A percentile compares a stretch with the other conserved stretches of the same genome.
Conservation (phyloP, 805 yeast genomes). For the Torulaspora franciscae region DNA sequence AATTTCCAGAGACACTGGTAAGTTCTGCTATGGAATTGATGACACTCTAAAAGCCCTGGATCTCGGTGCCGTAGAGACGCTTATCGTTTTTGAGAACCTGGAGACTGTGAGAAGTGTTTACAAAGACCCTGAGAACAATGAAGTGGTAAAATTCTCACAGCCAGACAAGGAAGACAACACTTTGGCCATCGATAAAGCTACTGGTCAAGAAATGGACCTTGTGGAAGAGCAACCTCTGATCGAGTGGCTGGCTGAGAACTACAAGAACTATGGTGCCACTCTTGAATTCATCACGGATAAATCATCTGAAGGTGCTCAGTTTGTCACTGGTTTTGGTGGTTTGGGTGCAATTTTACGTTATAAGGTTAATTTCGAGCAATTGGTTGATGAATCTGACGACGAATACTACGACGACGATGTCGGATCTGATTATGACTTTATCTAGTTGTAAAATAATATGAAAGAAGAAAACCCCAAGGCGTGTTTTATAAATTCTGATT, state of each 20-base stretch:
- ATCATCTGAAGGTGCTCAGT: conserved; percentile 98
- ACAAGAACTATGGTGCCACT: conserved; percentile 88
- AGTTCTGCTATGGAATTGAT: conserved; percentile 95
- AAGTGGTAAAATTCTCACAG: conserved; percentile 63
- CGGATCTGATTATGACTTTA: conserved; percentile 38
- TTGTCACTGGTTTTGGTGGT: conserved; percentile 98
- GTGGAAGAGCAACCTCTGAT: conserved; percentile 78
- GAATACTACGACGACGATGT: conserved; percentile 75
- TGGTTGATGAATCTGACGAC: conserved; percentile 83
- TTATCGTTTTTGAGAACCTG: conserved; percentile 90
- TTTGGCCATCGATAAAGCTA: conserved; percentile 70
- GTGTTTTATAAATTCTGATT: conserved; percentile 3
- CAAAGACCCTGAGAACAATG: conserved; percentile 77
- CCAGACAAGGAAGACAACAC: conserved; percentile 73
- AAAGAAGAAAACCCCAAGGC: conserved; percentile 1
- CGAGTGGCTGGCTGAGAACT: conserved; percentile 98
- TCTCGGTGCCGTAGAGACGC: conserved; percentile 89
- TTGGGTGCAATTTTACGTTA: conserved; percentile 95
- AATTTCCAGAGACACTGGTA: conserved; percentile 95
- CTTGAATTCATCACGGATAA: conserved; percentile 95
- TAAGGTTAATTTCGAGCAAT: conserved; percentile 94
- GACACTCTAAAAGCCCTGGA: conserved; percentile 96
- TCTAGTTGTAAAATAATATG: conserved; percentile 18
- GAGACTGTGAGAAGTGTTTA: conserved; percentile 78
- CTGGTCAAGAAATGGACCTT: conserved; percentile 90